A percentile compares a stretch with the other conserved stretches of the same genome.
Conservation (phyloP, 2,329 filamentous ascomycete species). For the Colletotrichum euphorbiae region DNA sequence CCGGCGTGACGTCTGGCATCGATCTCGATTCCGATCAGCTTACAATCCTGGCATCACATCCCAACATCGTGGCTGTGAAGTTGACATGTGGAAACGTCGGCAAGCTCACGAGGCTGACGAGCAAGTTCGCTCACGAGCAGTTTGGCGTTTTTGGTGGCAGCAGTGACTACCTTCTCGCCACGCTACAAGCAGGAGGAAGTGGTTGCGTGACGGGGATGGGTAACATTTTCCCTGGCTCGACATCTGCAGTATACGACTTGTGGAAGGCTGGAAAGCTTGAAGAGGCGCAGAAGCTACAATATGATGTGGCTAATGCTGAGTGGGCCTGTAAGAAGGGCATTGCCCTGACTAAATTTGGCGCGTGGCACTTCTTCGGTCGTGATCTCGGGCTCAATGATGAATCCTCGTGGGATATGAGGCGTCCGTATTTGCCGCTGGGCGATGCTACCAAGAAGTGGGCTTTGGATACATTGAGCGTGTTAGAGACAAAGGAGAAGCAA, state of each 20-base stretch:
- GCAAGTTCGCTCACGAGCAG: conserved; percentile 51
- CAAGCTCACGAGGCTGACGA: conserved; percentile 64
- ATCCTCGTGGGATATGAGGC: conserved; percentile 54
- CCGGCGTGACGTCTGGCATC: conserved; percentile 41
- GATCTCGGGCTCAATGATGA: conserved; percentile 51
- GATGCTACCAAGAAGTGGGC: conserved; percentile 56
- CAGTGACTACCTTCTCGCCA: conserved; percentile 57
- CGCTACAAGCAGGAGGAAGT: conserved; percentile 52
- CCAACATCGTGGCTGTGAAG: conserved; percentile 72
- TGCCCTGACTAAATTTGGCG: conserved; percentile 59
- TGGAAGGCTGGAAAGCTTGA: conserved; percentile 53
- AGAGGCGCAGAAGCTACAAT: conserved; percentile 55
- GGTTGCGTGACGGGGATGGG: conserved; percentile 60
- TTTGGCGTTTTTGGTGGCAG: conserved; percentile 59
- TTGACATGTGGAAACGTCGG: conserved; percentile 64
- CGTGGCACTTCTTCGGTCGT: conserved; percentile 55
- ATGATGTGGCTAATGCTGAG: conserved; percentile 58
- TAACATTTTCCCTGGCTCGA: conserved; percentile 59
- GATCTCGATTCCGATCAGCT: conserved; percentile 43
- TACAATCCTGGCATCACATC: conserved; percentile 61
- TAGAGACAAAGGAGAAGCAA: conserved; percentile 49
- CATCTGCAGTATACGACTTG: conserved; percentile 54
- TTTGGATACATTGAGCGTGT: conserved; percentile 53
- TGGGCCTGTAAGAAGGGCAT: conserved; percentile 64
- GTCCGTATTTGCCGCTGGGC: conserved; percentile 54